phyloP scores from a whole-genome alignment of 352 stramenopile species.

The Lagenidium giganteum region DNA sequence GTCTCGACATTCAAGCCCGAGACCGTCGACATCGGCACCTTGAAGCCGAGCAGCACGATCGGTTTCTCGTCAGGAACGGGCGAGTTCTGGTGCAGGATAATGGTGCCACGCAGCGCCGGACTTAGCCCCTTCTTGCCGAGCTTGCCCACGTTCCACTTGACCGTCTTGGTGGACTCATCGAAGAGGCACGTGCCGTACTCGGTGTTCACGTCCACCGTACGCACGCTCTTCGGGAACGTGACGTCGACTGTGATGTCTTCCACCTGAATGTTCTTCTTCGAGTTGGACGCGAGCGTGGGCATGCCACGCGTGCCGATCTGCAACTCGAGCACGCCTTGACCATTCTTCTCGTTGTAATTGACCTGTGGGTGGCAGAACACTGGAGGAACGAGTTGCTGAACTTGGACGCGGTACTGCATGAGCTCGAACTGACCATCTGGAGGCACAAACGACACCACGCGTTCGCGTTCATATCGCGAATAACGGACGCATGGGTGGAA shows the following conservation, averaged over 20 bases:
- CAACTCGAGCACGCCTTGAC: constrained; percentile 59
- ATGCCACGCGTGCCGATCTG: constrained; percentile 70
- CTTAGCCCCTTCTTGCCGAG: constrained; percentile 86
- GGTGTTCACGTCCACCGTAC: constrained; percentile 93
- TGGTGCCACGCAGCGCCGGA: constrained; percentile 88
- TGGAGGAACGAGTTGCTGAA: constrained; percentile 79
- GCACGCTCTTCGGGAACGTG: constrained; percentile 95
- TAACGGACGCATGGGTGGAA: constrained; percentile 99
- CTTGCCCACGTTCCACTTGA: constrained; percentile 96
- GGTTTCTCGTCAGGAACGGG: constrained; percentile 89
- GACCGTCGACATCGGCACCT: constrained; percentile 94
- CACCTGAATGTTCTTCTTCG: constrained; percentile 71
- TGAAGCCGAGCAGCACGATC: constrained; percentile 94
- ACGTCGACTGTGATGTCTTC: constrained; percentile 94
- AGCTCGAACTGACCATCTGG: constrained; percentile 97
- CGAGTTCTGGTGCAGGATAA: constrained; percentile 86
- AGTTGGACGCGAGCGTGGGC: constrained; percentile 73
- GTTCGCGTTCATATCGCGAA: constrained; percentile 93
- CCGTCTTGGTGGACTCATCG: constrained; percentile 91
- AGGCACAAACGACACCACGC: constrained; percentile 96
- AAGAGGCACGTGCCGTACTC: constrained; percentile 92
- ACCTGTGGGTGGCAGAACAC: constrained; percentile 89
- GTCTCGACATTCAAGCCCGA: constrained; percentile 95
- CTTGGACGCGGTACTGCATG: constrained; percentile 84
- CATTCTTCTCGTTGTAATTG: constrained; percentile 67